These are phyloP conservation scores for Aspergillus sp. DNA, from an alignment of 2,329 filamentous ascomycete genomes.

Conservation along the genomic window DNA sequence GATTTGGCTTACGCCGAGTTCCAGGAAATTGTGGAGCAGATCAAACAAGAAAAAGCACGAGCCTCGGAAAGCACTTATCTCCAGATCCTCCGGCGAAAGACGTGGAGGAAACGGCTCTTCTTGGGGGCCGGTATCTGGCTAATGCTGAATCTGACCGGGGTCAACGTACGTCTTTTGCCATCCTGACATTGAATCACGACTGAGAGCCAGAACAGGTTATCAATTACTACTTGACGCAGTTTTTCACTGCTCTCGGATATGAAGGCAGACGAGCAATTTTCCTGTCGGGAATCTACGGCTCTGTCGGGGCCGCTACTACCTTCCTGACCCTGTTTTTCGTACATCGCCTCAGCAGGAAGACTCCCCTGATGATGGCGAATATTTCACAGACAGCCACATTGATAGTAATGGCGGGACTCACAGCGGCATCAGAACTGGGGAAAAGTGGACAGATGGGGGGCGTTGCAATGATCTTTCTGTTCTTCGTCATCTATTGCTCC, in stretches of 20 bases:
- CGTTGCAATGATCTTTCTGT: constrained; percentile 53
- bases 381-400: constrained; percentile 40
- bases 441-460: constrained; percentile 35
- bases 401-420: constrained; percentile 55
- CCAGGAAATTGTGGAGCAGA: constrained; percentile 38
- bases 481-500: constrained; percentile 50
- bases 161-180: constrained; percentile 28
- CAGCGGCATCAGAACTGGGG: constrained; percentile 49
- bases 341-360: constrained; percentile 47
- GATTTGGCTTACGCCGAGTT: constrained; percentile 46
- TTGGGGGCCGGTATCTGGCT: neutral
- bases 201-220: constrained; percentile 52
- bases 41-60: constrained; percentile 52
- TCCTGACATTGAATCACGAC: constrained; percentile 56
- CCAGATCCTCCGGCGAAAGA: constrained; percentile 48
- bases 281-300: constrained; percentile 56
- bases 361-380: constrained; percentile 50
- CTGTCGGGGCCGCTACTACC: constrained; percentile 43
- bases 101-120: constrained; percentile 41
- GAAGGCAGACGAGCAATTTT: constrained; percentile 48
- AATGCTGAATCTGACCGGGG: neutral
- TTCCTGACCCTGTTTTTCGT: constrained; percentile 50
- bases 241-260: constrained; percentile 47
- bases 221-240: constrained; percentile 36
- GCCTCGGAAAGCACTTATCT: constrained; percentile 33